Evolutionary conservation across 2,329 filamentous ascomycete species (phyloP).

Genomic region (Tolypocladium tundrense): DNA sequence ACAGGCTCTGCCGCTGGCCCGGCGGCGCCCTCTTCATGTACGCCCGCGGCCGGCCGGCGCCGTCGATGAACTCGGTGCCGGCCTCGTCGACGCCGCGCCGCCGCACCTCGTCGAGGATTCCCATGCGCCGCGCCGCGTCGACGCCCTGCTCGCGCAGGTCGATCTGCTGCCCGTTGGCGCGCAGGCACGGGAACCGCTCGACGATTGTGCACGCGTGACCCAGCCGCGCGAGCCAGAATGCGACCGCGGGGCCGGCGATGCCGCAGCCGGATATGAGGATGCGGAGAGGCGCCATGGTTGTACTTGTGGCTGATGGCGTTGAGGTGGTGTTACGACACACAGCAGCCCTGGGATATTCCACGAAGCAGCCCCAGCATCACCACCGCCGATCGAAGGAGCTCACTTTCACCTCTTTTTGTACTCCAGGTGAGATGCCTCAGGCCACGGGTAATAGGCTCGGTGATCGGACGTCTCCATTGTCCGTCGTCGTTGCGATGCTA

Average conservation of each 20-base stretch:
- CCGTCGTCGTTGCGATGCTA: not conserved
- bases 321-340: not conserved
- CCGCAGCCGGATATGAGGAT: slow-evolving; percentile 39
- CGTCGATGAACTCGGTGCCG: slow-evolving; percentile 36
- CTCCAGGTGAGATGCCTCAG: not conserved
- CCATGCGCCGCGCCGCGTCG: slow-evolving; percentile 26
- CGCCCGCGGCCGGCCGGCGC: slow-evolving; percentile 24
- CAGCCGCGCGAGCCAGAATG: slow-evolving; percentile 27
- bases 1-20: slow-evolving; percentile 32
- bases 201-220: slow-evolving; percentile 30
- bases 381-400: not conserved
- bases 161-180: slow-evolving; percentile 32
- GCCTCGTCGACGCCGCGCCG: slow-evolving; percentile 31
- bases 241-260: slow-evolving; percentile 32
- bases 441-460: not conserved
- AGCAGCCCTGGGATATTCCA: too few relatives aligned
- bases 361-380: not conserved
- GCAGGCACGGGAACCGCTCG: slow-evolving; percentile 26
- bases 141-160: slow-evolving; percentile 34
- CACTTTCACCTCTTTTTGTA: not conserved
- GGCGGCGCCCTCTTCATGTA: slow-evolving; percentile 29
- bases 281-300: slow-evolving; percentile 23
- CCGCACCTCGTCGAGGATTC: slow-evolving; percentile 25
- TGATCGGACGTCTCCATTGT: not conserved
- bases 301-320: not conserved